Evolutionary conservation across 352 stramenopile species (phyloP).

Genomic region (Phytophthora ohioensis): DNA sequence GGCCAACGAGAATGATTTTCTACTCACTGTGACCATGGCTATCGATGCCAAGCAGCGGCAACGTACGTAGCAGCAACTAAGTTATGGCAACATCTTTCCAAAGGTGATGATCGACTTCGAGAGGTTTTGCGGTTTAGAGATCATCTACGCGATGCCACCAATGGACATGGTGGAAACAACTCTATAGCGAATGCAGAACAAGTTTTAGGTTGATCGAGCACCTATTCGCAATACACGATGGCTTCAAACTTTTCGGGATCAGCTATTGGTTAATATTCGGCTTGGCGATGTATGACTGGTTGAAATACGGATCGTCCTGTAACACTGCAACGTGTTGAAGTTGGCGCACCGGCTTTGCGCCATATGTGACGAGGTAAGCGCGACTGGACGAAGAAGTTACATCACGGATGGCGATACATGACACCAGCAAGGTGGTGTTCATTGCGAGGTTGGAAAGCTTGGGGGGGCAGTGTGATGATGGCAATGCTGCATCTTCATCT

Average conservation of each 20-base stretch:
- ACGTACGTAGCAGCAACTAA: not conserved
- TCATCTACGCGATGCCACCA: too few relatives aligned
- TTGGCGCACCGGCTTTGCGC: not conserved
- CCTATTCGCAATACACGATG: not conserved
- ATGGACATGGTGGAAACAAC: not conserved
- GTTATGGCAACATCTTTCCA: not conserved
- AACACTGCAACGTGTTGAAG: slow-evolving; percentile 1
- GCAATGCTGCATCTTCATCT: not conserved
- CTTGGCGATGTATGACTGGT: not conserved
- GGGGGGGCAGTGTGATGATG: not conserved
- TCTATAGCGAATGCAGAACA: not conserved
- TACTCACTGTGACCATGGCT: not conserved
- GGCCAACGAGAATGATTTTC: not conserved
- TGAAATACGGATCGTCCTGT: not conserved
- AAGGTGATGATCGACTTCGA: not conserved
- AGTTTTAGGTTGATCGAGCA: not conserved
- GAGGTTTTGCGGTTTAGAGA: not conserved
- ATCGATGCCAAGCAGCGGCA: not conserved
- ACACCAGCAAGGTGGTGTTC: too few relatives aligned
- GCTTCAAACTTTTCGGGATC: not conserved
- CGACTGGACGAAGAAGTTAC: not conserved
- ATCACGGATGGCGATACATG: not conserved
- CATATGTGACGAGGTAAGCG: not conserved
- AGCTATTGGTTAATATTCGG: not conserved
- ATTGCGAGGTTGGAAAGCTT: not conserved